A percentile compares a stretch with the other conserved stretches of the same genome.
Evolutionary conservation across 768 basidiomycete species (phyloP).

Genomic region (Hygrophoropsis aurantiaca): DNA sequence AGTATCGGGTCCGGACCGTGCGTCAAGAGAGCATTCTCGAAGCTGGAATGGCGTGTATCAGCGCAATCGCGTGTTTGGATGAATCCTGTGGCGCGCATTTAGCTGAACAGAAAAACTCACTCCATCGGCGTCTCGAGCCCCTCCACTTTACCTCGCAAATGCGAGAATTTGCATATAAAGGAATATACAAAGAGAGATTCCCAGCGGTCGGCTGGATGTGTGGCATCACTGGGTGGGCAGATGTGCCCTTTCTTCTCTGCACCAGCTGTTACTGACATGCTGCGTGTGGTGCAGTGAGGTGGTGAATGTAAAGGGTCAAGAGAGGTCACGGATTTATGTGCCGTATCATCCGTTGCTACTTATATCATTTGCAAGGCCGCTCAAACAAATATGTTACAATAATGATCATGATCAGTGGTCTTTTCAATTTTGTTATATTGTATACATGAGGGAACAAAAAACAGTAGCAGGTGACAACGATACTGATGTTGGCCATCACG

Average conservation of each 20-base stretch:
- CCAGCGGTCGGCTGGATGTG: constrained; percentile 81
- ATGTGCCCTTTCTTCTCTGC: constrained; percentile 50
- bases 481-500: constrained; percentile 2
- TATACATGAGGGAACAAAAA: constrained; percentile 12
- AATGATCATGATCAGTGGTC: constrained; percentile 6
- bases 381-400: constrained; percentile 36
- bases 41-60: constrained; percentile 41
- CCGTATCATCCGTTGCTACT: constrained; percentile 35
- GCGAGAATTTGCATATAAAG: constrained; percentile 82
- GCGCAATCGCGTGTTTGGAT: constrained; percentile 31
- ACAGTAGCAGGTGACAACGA: constrained; percentile 9
- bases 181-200: constrained; percentile 84
- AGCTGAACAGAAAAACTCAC: constrained; percentile 48
- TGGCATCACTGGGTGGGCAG: constrained; percentile 59
- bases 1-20: constrained; percentile 72
- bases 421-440: too few relatives aligned
- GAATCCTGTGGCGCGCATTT: constrained; percentile 17
- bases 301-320: constrained; percentile 37
- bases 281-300: constrained; percentile 18
- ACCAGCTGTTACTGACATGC: constrained; percentile 36
- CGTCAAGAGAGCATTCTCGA: constrained; percentile 77
- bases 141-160: constrained; percentile 71
- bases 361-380: constrained; percentile 29
- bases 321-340: constrained; percentile 33
- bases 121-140: constrained; percentile 81